Evolutionary conservation across 73 alveolate species (phyloP).

Genomic region (Stentor roeselii): DNA sequence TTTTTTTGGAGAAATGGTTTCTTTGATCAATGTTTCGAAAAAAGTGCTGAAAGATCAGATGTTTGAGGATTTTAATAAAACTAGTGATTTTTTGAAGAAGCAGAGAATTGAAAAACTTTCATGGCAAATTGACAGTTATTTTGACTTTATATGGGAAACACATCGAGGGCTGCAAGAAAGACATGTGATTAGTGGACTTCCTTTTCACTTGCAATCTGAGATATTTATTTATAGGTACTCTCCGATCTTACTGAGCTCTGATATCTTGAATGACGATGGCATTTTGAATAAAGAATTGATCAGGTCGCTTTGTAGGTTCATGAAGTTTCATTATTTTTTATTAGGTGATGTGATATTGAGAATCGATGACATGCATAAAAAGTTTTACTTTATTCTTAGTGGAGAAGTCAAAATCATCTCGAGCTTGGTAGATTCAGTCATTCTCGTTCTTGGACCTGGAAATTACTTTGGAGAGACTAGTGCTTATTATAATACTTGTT

Average conservation of each 20-base stretch:
- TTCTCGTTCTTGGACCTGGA: background rate
- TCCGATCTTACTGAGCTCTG: background rate
- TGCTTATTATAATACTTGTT: constrained; percentile 6
- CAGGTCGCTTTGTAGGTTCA: background rate
- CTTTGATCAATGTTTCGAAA: background rate
- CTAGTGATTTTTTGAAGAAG: background rate
- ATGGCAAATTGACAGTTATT: background rate
- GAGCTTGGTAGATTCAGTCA: background rate
- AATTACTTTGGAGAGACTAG: background rate
- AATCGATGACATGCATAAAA: background rate
- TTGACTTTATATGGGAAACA: background rate
- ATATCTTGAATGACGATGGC: background rate
- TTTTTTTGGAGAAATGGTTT: background rate
- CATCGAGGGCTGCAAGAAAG: background rate
- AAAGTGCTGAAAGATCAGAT: background rate
- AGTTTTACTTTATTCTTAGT: too few species aligned
- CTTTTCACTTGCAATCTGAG: background rate
- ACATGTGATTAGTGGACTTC: background rate
- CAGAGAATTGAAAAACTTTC: background rate
- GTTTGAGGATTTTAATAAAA: background rate
- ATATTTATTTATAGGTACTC: background rate
- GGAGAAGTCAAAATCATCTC: background rate
- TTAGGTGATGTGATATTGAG: background rate
- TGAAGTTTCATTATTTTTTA: background rate
- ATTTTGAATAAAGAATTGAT: too few species aligned